Evolutionary conservation across 2,329 filamentous ascomycete genomes (phyloP).

Genomic region (Acrocalymma vagum): DNA sequence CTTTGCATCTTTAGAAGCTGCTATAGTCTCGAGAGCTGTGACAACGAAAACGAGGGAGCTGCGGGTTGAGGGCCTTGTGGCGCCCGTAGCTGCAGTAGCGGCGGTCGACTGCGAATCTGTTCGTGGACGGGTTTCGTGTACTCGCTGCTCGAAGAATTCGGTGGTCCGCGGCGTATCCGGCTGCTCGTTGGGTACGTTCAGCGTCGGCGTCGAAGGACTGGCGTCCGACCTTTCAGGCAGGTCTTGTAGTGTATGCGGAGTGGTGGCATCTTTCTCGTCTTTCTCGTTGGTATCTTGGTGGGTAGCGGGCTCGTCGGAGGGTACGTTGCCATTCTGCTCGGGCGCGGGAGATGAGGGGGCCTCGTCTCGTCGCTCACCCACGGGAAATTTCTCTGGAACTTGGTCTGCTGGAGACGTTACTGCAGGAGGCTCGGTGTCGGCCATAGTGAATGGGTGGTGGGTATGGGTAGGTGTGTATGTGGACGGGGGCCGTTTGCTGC

Average conservation of each 20-base stretch:
- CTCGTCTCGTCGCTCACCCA: constrained; percentile 18
- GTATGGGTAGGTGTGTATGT: constrained; percentile 18
- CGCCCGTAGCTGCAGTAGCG: constrained; percentile 57
- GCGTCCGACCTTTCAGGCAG: constrained; percentile 25
- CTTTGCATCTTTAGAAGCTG: constrained; percentile 87
- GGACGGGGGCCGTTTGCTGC: constrained; percentile 19
- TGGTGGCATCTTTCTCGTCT: constrained; percentile 20
- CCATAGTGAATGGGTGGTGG: constrained; percentile 37
- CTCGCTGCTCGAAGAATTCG: constrained; percentile 46
- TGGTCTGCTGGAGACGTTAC: constrained; percentile 17
- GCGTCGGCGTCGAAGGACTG: constrained; percentile 29
- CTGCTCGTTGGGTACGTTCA: constrained; percentile 30
- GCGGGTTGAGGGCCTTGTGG: constrained; percentile 70
- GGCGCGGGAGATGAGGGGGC: constrained; percentile 9
- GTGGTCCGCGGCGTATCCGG: constrained; percentile 40
- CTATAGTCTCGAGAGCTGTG: constrained; percentile 90
- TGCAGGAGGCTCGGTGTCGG: constrained; percentile 38
- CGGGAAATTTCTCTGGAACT: constrained; percentile 18
- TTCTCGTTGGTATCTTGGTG: constrained; percentile 25
- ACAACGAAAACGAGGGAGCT: constrained; percentile 97
- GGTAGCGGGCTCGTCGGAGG: constrained; percentile 23
- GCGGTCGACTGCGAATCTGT: constrained; percentile 69
- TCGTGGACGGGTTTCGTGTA: constrained; percentile 52
- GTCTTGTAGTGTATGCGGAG: constrained; percentile 22
- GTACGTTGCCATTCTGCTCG: constrained; percentile 15